Base-by-base conservation (phyloP, 2,329 filamentous ascomycete species). In the Malbranchea zuffiana region DNA sequence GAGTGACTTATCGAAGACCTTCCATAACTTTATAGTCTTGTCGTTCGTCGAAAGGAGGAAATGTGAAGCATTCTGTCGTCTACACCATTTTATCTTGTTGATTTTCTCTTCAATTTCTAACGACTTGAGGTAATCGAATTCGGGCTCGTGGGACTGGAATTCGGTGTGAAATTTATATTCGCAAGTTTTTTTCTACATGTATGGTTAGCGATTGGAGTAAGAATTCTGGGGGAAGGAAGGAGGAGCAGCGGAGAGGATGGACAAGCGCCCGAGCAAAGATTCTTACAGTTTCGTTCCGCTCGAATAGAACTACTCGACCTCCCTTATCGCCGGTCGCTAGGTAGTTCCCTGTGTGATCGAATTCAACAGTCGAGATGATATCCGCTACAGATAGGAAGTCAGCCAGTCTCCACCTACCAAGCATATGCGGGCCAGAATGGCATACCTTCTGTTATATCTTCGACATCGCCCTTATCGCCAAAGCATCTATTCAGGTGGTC, bases 71-170 rank as follows among this genome's bases (percentile, higher is more conserved):
- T 98, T 98, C 66, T 96, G 88, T 65, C 90, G 80, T 57, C 82
- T 80, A 63, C 90, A 98, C 90, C 90, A 98, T 65, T 96, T 98
- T 68, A 98, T 98, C 72, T 98, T 98, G 74, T 98, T 98, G 74
- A 98, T 98, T 70, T 98, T 98, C 66, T 98, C 90, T 72, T 98
- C 90, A 57, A 98, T 98, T 66, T 98, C 90, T 51, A 98, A 74
- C 21, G 90, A 98, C 67, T 98, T 98, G 48, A 98, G 76, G 62
- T 98, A 98, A 64, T 98, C 90, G 63, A 98, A 98, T 65, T 98
- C 90, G 46, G 90, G 90, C 61, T 98, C 90, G 68, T 98, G 90
- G 52, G 90, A 98, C 69, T 98, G 90, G 55, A 98, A 98, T 60
- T 98, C 90, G 61, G 90, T 98, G 64, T 98, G 90, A 63, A 98